Evolutionary conservation across 129 eudicot species (phyloP).

Genomic region (Silybum marianum): DNA sequence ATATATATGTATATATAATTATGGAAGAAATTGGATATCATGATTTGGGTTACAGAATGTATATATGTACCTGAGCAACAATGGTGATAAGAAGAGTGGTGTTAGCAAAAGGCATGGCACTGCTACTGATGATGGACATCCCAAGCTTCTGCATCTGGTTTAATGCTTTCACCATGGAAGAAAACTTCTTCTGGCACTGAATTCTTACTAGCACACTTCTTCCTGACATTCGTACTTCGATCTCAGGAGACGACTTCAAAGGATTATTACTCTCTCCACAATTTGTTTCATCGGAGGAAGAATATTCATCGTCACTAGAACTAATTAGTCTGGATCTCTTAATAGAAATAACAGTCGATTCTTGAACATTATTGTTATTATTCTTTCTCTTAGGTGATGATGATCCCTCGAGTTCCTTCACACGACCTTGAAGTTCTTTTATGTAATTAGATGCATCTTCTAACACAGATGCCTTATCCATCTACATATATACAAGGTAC

Average conservation of each 20-base stretch:
- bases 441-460: conserved; percentile 52
- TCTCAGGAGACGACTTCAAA: conserved; percentile 19
- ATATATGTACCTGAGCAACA: conserved; percentile 56
- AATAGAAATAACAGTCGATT: conserved; percentile 30
- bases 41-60: background rate
- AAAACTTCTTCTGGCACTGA: conserved; percentile 37
- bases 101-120: conserved; percentile 42
- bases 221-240: conserved; percentile 41
- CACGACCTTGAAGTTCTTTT: conserved; percentile 50
- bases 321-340: conserved; percentile 23
- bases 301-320: conserved; percentile 20
- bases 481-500: conserved; percentile 43
- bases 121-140: conserved; percentile 38
- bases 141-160: conserved; percentile 44
- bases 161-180: conserved; percentile 35
- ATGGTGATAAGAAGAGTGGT: conserved; percentile 39
- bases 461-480: conserved; percentile 63
- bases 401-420: conserved; percentile 47
- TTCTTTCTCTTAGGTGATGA: conserved; percentile 19
- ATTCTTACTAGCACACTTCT: conserved; percentile 43
- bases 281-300: conserved; percentile 21
- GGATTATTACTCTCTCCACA: background rate
- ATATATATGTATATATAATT: background rate
- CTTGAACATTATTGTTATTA: background rate
- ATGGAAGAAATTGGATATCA: background rate